Base-by-base conservation (phyloP, 2,329 filamentous ascomycete genomes). In the Clonostachys byssicola region DNA sequence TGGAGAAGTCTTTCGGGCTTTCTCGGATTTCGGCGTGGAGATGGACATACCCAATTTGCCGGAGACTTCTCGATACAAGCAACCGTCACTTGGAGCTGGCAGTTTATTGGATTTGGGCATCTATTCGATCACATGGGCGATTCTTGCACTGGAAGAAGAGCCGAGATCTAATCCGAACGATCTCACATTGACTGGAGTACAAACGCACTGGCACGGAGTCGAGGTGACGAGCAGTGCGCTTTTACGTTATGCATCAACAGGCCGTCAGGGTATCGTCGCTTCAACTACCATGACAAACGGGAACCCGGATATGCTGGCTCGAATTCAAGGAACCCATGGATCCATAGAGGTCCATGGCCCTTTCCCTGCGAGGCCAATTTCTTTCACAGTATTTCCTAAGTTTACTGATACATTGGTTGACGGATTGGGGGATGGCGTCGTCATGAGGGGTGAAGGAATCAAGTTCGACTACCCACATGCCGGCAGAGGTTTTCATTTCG, bases 101-200 rank as follows among this genome's bases (percentile, higher is more conserved):
- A 64, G 59, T 2, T 52, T 73, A 17, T 59, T 74, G 1, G 70
- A 74, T 40, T 65, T 73, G 17, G 69, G 70, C 3, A 66, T 74
- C 16, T 74, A 73, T 55, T 59, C 58, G 12, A 49, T 73, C 20
- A 71, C 66, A 0, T 73, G 68, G 68, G 64, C 60, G 1, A 51
- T 70, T 3, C 42, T 69, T 6, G 57, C 56, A 2, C 52, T 71
- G 4, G 67, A 70, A 18, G 42, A 42, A 12, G 36, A 54, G 6
- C 46, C 60, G 3, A 59, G 60, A 0, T 17, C 35, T 12, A 6
- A 42, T 7, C 18, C 17, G 12, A 42, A 43, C 12, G 30, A 34
- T 6, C 42, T 43, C 14, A 44, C 14, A 5, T 30, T 66, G 54
- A 58, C 55, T 33, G 67, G 62, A 6, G 54, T 60, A 5, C 70